Evolutionary conservation across 768 basidiomycete species (phyloP).

Genomic region (Cubamyces sp.): DNA sequence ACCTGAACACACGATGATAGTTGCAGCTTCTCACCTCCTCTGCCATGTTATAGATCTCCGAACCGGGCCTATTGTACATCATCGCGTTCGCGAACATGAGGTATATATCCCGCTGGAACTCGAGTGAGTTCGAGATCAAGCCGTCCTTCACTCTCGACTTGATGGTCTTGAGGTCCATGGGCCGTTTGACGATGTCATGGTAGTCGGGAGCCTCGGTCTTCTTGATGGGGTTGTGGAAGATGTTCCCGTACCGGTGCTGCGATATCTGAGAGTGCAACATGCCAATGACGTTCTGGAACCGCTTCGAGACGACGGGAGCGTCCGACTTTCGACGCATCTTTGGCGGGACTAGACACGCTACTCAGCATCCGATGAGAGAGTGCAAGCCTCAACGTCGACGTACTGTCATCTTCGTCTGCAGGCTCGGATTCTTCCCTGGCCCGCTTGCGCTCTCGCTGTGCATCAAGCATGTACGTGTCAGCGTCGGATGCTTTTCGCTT

Average conservation of each 20-base stretch:
- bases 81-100: conserved; percentile 97
- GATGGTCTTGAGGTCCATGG: conserved; percentile 95
- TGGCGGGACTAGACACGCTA: conserved; percentile 17
- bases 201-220: conserved; percentile 90
- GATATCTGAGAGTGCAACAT: conserved; percentile 84
- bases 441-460: conserved; percentile 57
- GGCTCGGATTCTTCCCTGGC: conserved; percentile 70
- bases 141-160: conserved; percentile 87
- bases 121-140: conserved; percentile 74
- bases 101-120: conserved; percentile 88
- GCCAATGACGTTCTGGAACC: conserved; percentile 81
- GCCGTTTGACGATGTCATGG: conserved; percentile 88
- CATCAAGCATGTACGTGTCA: conserved; percentile 47
- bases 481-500: conserved; percentile 68
- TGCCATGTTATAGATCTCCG: conserved; percentile 88
- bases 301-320: conserved; percentile 49
- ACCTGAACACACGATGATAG: not conserved
- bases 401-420: conserved; percentile 63
- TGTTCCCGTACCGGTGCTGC: conserved; percentile 84
- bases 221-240: conserved; percentile 91
- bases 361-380: not conserved
- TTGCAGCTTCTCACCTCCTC: conserved; percentile 67
- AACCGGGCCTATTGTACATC: conserved; percentile 92
- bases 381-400: conserved; percentile 15
- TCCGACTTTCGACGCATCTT: conserved; percentile 27